These are phyloP conservation scores for Eucalyptus marginata DNA, from an alignment of 345 rosid species.

Conservation along the genomic window DNA sequence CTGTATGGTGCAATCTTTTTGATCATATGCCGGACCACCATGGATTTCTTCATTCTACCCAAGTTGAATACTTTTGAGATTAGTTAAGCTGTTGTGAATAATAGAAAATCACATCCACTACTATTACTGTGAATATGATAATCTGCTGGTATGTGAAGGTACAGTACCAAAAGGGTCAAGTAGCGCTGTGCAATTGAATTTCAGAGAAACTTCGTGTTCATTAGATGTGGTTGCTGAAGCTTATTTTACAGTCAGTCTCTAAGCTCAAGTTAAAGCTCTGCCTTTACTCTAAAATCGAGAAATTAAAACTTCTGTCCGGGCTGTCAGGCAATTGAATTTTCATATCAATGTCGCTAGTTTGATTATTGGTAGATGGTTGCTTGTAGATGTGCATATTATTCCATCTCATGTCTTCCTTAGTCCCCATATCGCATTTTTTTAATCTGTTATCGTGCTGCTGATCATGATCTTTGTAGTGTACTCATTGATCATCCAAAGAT, in stretches of 20 bases:
- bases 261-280: not conserved
- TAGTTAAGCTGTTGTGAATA: not conserved
- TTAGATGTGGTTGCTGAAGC: not conserved
- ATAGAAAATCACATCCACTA: not conserved
- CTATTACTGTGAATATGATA: not conserved
- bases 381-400: not conserved
- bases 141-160: not conserved
- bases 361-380: not conserved
- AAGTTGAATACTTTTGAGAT: not conserved
- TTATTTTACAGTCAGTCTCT: not conserved
- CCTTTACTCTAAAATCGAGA: rapidly evolving
- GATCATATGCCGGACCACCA: not conserved
- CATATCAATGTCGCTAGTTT: not conserved
- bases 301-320: not conserved
- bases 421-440: not conserved
- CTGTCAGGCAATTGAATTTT: not conserved
- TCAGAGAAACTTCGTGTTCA: not conserved
- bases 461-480: not conserved
- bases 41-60: not conserved
- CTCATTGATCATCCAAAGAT: not conserved
- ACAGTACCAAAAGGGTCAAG: not conserved
- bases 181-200: not conserved
- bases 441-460: not conserved
- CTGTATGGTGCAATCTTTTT: not conserved
- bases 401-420: not conserved